Conservation (phyloP, 2,329 filamentous ascomycete genomes). For the Colletotrichum endophyticum region DNA sequence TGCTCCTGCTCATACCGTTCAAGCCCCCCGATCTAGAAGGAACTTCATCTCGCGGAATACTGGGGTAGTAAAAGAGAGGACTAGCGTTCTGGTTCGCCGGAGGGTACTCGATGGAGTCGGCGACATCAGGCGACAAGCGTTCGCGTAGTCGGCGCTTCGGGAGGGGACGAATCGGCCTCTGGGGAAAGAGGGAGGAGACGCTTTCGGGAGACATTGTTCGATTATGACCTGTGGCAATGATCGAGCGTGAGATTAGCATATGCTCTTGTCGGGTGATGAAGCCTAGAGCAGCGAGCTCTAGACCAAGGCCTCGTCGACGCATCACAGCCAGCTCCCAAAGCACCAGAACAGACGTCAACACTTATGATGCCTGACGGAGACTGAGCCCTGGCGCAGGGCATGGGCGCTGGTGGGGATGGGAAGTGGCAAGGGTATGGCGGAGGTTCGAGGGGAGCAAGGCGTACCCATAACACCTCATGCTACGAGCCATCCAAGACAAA, state of each 20-base stretch:
- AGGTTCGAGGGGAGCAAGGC: conserved; percentile 29
- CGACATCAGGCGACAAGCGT: conserved; percentile 83
- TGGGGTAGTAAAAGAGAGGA: conserved; percentile 77
- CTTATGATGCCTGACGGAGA: background rate
- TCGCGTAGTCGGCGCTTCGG: conserved; percentile 89
- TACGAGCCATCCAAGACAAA: conserved; percentile 13
- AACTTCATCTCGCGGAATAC: conserved; percentile 21
- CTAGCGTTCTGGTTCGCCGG: conserved; percentile 72
- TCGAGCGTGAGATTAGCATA: conserved; percentile 11
- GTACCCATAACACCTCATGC: conserved; percentile 49
- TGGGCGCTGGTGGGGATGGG: background rate
- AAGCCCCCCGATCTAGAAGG: conserved; percentile 29
- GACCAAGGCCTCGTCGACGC: background rate
- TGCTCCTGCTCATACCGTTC: background rate
- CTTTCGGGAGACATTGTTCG: conserved; percentile 74
- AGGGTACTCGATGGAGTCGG: conserved; percentile 82
- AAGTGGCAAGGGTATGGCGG: conserved; percentile 32
- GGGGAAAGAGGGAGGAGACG: conserved; percentile 80
- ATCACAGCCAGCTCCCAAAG: background rate
- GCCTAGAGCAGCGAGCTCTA: background rate
- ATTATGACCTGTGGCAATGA: conserved; percentile 43
- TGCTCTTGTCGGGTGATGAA: background rate
- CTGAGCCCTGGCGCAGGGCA: background rate
- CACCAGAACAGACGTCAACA: background rate
- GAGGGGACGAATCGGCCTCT: conserved; percentile 90